A percentile compares a stretch with the other conserved stretches of the same genome.
Evolutionary conservation across 345 rosid species (phyloP).

Genomic region (Mangifera indica): DNA sequence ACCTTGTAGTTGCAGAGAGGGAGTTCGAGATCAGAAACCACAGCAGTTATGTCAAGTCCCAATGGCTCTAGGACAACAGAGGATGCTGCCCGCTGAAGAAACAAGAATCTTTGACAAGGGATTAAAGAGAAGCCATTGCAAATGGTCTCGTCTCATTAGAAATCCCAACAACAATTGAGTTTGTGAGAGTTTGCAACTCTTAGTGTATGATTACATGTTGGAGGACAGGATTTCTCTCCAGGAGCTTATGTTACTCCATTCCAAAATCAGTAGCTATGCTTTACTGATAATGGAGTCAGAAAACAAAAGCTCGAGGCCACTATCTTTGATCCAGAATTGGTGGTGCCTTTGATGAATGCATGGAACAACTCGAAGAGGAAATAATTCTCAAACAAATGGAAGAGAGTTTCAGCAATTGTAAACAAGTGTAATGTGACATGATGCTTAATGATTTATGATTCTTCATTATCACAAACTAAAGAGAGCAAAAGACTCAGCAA

Average conservation of each 20-base stretch:
- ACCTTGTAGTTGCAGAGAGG: conserved; percentile 5
- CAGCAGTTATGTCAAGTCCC: conserved; percentile 4
- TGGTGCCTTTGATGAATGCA: conserved; percentile 33
- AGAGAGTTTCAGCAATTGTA: conserved; percentile 14
- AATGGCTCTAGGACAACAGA: background rate
- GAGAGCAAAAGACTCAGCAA: no score
- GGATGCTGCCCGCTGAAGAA: conserved; percentile 6
- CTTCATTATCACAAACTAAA: no score
- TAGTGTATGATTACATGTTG: conserved; percentile 27
- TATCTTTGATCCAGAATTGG: conserved; percentile 34
- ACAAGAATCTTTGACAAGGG: conserved; percentile 10
- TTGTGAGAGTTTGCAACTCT: conserved; percentile 28
- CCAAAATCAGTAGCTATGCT: conserved; percentile 35
- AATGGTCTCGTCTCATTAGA: conserved; percentile 30
- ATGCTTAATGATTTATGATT: no score
- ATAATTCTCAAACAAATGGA: conserved; percentile 32
- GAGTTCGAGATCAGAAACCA: conserved; percentile 4
- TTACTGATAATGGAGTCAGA: background rate
- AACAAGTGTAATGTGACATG: no score
- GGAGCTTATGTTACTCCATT: conserved; percentile 36
- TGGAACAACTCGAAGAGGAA: conserved; percentile 47
- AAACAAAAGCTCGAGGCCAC: conserved; percentile 9
- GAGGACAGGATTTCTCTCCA: conserved; percentile 32
- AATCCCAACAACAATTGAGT: conserved; percentile 32
- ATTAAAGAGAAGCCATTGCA: conserved; percentile 30